phyloP scores from a whole-genome alignment of 768 basidiomycete genomes.

The Tricholoma saponaceum region DNA sequence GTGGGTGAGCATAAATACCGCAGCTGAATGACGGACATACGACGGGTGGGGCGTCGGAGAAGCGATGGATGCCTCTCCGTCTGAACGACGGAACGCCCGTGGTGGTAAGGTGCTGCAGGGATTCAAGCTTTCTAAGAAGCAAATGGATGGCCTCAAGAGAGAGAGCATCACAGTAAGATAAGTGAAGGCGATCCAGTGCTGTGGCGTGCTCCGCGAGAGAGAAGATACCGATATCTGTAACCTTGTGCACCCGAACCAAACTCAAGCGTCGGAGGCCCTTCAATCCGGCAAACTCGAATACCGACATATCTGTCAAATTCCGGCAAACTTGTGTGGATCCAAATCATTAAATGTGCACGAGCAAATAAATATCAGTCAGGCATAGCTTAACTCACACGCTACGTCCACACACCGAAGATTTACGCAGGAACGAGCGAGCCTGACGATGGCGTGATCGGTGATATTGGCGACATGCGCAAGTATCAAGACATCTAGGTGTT shows the following conservation, averaged over 20 bases:
- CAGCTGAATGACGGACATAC: slow-evolving; percentile 34
- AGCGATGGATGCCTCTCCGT: slow-evolving; percentile 65
- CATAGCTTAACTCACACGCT: slow-evolving; percentile 59
- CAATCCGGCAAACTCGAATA: slow-evolving; percentile 74
- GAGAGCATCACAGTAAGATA: slow-evolving; percentile 83
- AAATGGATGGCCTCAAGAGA: slow-evolving; percentile 73
- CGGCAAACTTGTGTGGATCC: slow-evolving; percentile 61
- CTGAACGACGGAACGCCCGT: slow-evolving; percentile 78
- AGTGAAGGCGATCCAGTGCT: slow-evolving; percentile 73
- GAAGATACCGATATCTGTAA: slow-evolving; percentile 83
- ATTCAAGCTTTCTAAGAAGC: slow-evolving; percentile 53
- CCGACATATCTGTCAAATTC: slow-evolving; percentile 78
- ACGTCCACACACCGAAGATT: slow-evolving; percentile 81
- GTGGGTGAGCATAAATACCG: background rate
- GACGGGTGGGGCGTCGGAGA: slow-evolving; percentile 68
- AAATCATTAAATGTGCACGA: background rate
- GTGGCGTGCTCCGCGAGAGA: slow-evolving; percentile 70
- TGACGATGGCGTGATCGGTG: slow-evolving; percentile 72
- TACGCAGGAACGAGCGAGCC: slow-evolving; percentile 64
- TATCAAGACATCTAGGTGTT: slow-evolving; percentile 74
- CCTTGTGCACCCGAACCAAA: slow-evolving; percentile 72
- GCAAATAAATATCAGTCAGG: slow-evolving; percentile 7
- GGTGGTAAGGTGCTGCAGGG: slow-evolving; percentile 70
- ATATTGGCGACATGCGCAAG: slow-evolving; percentile 77
- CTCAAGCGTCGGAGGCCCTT: slow-evolving; percentile 70